Evolutionary conservation across 352 stramenopile genomes (phyloP).

Genomic region (Globisporangium perplexum): DNA sequence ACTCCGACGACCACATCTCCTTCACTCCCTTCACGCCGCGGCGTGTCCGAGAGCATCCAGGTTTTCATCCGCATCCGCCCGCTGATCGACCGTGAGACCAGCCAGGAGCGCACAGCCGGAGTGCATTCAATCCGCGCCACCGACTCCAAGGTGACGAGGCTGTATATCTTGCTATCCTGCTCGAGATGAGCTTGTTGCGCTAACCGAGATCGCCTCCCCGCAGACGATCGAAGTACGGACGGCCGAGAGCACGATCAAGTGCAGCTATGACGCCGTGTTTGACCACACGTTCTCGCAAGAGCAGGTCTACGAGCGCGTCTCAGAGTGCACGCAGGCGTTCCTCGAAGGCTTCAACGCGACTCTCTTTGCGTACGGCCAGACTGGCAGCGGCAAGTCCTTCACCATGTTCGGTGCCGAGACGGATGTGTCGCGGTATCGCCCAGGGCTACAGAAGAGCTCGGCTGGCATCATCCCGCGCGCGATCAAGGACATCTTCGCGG

Average conservation of each 20-base stretch:
- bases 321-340: conserved; percentile 74
- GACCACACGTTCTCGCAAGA: conserved; percentile 67
- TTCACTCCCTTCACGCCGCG: conserved; percentile 10
- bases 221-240: conserved; percentile 80
- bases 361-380: conserved; percentile 83
- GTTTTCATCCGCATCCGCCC: conserved; percentile 82
- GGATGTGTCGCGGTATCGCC: conserved; percentile 62
- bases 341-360: conserved; percentile 82
- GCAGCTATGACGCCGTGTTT: conserved; percentile 78
- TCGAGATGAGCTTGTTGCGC: background rate
- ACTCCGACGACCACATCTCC: background rate
- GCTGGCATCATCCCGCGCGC: conserved; percentile 86
- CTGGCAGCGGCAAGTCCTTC: conserved; percentile 81
- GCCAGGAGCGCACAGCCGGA: conserved; percentile 19
- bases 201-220: background rate
- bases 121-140: conserved; percentile 40
- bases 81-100: conserved; percentile 63
- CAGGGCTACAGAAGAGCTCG: conserved; percentile 73
- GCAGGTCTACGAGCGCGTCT: conserved; percentile 74
- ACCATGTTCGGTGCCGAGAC: conserved; percentile 83
- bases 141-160: conserved; percentile 28
- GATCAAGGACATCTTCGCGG: conserved; percentile 84
- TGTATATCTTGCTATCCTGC: background rate
- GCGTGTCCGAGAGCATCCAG: conserved; percentile 69
- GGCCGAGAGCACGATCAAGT: conserved; percentile 66